Evolutionary conservation across 2,329 filamentous ascomycete genomes (phyloP), one percentile per base, ranked within the genome.

Genomic region (Penicillium rolfsii): DNA sequence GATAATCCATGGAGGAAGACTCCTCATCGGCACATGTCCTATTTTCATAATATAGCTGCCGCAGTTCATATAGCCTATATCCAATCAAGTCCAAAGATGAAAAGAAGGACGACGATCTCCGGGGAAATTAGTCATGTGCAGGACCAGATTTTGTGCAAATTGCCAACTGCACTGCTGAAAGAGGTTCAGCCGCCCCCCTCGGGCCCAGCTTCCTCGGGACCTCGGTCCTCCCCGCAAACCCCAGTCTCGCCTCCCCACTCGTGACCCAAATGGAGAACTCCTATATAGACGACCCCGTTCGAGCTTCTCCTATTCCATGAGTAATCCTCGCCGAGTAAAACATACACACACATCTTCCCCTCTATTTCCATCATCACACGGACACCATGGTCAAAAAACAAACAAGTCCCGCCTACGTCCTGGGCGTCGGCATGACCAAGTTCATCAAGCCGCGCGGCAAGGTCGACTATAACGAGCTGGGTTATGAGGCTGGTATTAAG

Each of bases 401-500:
- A 72, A 73, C 75, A 58, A 79, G 82, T 64, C 84, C 84, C 69
- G 84, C 84, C 83, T 98, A 98, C 83, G 91, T 98, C 74, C 87
- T 98, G 63, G 94, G 94, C 82, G 95, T 98, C 70, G 94, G 94
- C 81, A 95, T 98, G 91, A 98, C 94, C 81, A 96, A 96, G 80
- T 98, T 98, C 85, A 94, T 97, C 86, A 97, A 97, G 83, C 93
- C 93, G 45, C 87, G 93, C 59, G 91, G 92, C 75, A 94, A 94
- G 76, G 91, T 96, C 67, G 93, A 97, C 81, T 97, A 97, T 81
- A 92, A 92, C 7, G 93, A 97, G 75, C 87, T 97, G 26, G 93
- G 93, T 59, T 97, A 93, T 77, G 93, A 97, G 79, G 93, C 93
- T 11, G 92, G 92, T 68, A 83, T 95, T 75, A 96, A 96, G 79